These are phyloP conservation scores for Apiosordaria backusii DNA, from an alignment of 495 filamentous ascomycete genomes.

Conservation along the genomic window DNA sequence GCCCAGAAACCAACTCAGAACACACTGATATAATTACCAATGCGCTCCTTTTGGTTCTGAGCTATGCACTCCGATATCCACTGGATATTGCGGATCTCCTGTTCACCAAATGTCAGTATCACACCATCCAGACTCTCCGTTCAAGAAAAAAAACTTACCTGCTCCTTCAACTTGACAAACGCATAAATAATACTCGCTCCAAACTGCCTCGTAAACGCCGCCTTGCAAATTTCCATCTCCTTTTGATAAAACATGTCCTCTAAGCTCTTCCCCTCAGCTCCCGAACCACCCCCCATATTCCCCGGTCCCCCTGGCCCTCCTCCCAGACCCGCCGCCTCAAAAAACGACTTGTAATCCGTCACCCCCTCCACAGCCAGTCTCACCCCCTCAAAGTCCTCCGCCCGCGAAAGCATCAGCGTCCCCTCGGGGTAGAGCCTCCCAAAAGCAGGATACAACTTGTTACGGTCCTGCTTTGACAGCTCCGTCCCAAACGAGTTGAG, in stretches of 20 bases:
- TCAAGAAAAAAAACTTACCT: conserved; percentile 61
- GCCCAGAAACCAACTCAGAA: conserved; percentile 47
- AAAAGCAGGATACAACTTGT: conserved; percentile 93
- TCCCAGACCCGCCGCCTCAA: conserved; percentile 84
- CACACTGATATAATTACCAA: conserved; percentile 97
- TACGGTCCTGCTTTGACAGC: conserved; percentile 86
- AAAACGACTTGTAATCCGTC: conserved; percentile 87
- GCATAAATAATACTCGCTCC: conserved; percentile 93
- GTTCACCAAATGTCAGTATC: conserved; percentile 6
- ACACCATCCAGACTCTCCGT: not conserved
- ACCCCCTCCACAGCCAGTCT: conserved; percentile 88
- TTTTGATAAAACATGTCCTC: conserved; percentile 99
- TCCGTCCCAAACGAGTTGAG: conserved; percentile 98
- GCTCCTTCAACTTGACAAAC: conserved; percentile 96
- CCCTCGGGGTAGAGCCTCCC: conserved; percentile 91
- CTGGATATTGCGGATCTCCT: conserved; percentile 99
- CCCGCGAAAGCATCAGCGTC: conserved; percentile 88
- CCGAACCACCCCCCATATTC: conserved; percentile 76
- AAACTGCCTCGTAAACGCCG: conserved; percentile 93
- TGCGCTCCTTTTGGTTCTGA: conserved; percentile 98
- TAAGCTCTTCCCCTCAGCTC: conserved; percentile 78
- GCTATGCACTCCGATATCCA: conserved; percentile 99
- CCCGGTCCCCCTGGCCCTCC: conserved; percentile 69
- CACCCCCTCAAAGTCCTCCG: conserved; percentile 93
- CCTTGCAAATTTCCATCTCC: conserved; percentile 97